phyloP scores from a whole-genome alignment of 306 rosid species.

The Prunus padus region DNA sequence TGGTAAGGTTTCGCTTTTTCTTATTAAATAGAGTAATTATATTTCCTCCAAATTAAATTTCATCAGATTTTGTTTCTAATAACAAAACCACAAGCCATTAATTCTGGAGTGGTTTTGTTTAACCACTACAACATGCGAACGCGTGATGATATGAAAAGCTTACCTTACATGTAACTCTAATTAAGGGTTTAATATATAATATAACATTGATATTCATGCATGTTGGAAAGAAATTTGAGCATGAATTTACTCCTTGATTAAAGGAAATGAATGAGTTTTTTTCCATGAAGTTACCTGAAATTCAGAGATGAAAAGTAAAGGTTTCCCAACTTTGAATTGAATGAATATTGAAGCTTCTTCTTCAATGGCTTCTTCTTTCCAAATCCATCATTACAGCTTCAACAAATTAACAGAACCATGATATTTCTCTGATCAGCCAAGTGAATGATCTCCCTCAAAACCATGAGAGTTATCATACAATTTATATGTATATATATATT shows the following conservation, averaged over 20 bases:
- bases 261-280: neutral
- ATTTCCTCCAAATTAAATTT: neutral
- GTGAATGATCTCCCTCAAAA: too few species aligned
- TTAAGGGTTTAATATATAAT: too few species aligned
- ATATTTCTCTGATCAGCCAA: neutral
- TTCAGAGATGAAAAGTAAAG: neutral
- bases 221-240: neutral
- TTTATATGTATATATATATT: neutral
- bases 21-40: neutral
- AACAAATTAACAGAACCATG: neutral
- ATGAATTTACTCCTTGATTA: neutral
- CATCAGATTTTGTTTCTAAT: neutral
- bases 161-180: too few species aligned
- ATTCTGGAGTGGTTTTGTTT: neutral
- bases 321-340: neutral
- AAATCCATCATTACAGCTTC: neutral
- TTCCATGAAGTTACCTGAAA: constrained; percentile 4
- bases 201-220: too few species aligned
- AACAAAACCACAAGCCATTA: neutral
- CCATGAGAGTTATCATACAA: neutral
- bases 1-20: neutral
- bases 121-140: neutral
- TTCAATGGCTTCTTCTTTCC: neutral
- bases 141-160: too few species aligned
- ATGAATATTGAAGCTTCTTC: neutral